Conservation (phyloP, 495 filamentous ascomycete species). For the Podospora pseudocomata region DNA sequence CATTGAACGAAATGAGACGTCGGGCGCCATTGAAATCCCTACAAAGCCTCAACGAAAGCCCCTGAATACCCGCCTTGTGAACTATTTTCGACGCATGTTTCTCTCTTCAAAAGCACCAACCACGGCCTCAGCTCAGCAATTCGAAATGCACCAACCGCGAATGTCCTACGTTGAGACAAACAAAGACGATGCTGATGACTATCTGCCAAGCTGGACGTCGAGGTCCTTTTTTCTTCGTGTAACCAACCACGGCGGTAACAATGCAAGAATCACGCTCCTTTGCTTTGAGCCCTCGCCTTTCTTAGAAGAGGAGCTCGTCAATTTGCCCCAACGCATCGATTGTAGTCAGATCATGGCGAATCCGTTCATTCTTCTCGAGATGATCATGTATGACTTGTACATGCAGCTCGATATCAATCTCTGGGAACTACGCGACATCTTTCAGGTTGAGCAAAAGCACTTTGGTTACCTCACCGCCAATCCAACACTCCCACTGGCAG, state of each 20-base stretch:
- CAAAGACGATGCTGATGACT: not conserved
- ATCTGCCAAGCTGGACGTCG: not conserved
- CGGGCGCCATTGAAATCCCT: not conserved
- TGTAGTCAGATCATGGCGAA: not conserved
- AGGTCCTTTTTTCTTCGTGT: not conserved
- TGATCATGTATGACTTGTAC: not conserved
- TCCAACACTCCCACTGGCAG: not conserved
- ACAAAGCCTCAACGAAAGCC: not conserved
- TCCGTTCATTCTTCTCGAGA: not conserved
- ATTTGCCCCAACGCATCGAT: not conserved
- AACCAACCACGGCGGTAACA: not conserved
- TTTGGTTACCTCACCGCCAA: not conserved
- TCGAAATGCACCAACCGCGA: not conserved
- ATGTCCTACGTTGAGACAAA: not conserved
- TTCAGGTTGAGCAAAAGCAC: conserved; percentile 4
- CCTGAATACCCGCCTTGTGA: not conserved
- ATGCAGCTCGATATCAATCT: conserved; percentile 2
- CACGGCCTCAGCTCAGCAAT: not conserved
- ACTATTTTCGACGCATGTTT: not conserved
- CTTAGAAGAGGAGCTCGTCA: not conserved
- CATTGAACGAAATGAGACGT: not conserved
- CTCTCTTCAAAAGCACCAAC: not conserved
- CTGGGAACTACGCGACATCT: not conserved
- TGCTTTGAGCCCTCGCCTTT: conserved; percentile 1
- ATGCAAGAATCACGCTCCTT: not conserved